These are phyloP conservation scores for Sanguinoderma infundibulare DNA, from an alignment of 1,284 basidiomycete genomes.

Conservation along the genomic window DNA sequence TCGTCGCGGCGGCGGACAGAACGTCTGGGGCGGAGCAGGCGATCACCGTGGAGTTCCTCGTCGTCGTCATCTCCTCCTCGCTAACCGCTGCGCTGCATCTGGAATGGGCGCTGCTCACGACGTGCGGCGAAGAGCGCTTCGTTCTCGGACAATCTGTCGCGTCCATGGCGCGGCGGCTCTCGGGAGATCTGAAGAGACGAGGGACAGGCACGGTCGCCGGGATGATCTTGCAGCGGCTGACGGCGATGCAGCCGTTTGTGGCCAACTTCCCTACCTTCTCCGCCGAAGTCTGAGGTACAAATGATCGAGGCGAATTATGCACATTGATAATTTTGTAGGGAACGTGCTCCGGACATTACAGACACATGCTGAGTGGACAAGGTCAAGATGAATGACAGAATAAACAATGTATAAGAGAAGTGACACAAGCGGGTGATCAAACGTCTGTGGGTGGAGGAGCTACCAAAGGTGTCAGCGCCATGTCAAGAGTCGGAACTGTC, in stretches of 20 bases:
- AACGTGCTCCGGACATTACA: background rate
- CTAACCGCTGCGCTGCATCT: constrained; percentile 69
- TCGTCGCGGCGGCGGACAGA: constrained; percentile 60
- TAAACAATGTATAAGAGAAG: constrained; percentile 2
- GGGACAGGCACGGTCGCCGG: constrained; percentile 56
- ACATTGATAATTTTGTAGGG: no score
- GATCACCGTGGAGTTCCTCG: constrained; percentile 62
- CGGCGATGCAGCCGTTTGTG: constrained; percentile 65
- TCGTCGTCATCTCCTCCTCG: constrained; percentile 62
- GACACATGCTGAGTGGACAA: background rate
- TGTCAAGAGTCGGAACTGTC: constrained; percentile 3
- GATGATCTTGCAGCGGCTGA: constrained; percentile 59
- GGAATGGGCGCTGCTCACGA: constrained; percentile 65
- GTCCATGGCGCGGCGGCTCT: constrained; percentile 64
- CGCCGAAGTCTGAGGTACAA: constrained; percentile 31
- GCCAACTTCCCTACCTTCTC: constrained; percentile 76
- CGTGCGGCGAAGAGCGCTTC: constrained; percentile 50
- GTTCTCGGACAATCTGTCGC: constrained; percentile 64
- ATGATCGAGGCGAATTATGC: background rate
- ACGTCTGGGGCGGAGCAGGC: constrained; percentile 48
- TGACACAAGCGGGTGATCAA: constrained; percentile 13
- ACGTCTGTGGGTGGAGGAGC: constrained; percentile 54
- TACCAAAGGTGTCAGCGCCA: constrained; percentile 24
- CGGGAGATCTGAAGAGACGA: constrained; percentile 56
- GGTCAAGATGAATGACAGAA: background rate